Evolutionary conservation across 345 rosid genomes (phyloP).

Genomic region (Jatropha curcas): DNA sequence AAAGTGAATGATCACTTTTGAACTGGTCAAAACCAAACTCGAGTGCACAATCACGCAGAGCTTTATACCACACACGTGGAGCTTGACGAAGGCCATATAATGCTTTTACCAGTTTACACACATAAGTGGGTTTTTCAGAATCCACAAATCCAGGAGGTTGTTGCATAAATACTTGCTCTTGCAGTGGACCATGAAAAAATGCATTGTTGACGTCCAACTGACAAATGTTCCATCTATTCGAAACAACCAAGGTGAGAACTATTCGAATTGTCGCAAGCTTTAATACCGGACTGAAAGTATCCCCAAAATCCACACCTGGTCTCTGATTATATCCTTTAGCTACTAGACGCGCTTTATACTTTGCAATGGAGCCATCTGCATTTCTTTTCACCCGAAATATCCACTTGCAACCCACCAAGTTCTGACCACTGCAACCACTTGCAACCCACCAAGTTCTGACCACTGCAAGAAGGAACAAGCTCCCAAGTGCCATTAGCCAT

Average conservation of each 20-base stretch:
- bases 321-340: too few relatives aligned
- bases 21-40: not conserved
- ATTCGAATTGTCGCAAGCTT: not conserved
- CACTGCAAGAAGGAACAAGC: not conserved
- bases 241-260: not conserved
- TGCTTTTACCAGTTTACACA: not conserved
- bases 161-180: not conserved
- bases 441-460: not conserved
- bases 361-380: too few relatives aligned
- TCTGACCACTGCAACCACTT: too few relatives aligned
- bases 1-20: not conserved
- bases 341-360: too few relatives aligned
- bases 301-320: not conserved
- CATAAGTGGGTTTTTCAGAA: not conserved
- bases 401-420: too few relatives aligned
- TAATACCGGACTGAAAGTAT: not conserved
- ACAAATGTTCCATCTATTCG: not conserved
- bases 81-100: not conserved
- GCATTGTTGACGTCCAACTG: not conserved
- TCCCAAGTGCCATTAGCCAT: not conserved
- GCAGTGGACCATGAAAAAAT: not conserved
- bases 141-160: not conserved
- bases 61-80: not conserved
- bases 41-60: not conserved
- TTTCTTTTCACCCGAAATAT: too few relatives aligned